These are phyloP conservation scores for Entomortierella lignicola DNA, from an alignment of 192 early-diverging fungal genomes.

Conservation along the genomic window DNA sequence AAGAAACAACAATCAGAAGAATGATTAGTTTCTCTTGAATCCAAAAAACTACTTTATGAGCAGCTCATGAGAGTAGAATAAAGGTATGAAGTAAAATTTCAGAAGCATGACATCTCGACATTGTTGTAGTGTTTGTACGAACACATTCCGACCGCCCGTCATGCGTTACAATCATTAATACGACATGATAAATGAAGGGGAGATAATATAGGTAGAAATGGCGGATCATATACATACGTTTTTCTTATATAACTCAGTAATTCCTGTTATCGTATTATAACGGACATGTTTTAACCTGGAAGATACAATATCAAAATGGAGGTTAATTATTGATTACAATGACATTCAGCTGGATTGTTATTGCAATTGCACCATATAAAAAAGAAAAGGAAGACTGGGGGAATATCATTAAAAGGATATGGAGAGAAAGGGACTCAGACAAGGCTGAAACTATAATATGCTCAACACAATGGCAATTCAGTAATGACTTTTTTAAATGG, in stretches of 20 bases:
- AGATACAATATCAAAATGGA: too few species aligned
- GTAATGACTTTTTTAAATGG: slow-evolving; percentile 33
- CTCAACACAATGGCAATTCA: slow-evolving; percentile 57
- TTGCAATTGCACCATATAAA: background rate
- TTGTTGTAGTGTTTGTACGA: slow-evolving; percentile 55
- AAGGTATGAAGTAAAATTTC: slow-evolving; percentile 30
- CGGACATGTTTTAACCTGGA: too few species aligned
- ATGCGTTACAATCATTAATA: slow-evolving; percentile 59
- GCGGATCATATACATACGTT: background rate
- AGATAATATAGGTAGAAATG: background rate
- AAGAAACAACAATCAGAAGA: too few species aligned
- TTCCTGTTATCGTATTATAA: too few species aligned
- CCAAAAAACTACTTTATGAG: too few species aligned
- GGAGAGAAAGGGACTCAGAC: slow-evolving; percentile 43
- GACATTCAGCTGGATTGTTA: background rate
- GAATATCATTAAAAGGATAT: background rate
- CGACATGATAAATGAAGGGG: background rate
- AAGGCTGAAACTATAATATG: slow-evolving; percentile 55
- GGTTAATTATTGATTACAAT: too few species aligned
- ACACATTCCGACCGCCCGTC: slow-evolving; percentile 59
- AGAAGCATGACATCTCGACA: slow-evolving; percentile 59
- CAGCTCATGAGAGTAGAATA: too few species aligned
- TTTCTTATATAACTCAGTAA: too few species aligned
- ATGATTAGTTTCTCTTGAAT: too few species aligned
- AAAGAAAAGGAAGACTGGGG: background rate